Evolutionary conservation across 2,329 filamentous ascomycete species (phyloP).

Genomic region (Plenodomus lindquistii): DNA sequence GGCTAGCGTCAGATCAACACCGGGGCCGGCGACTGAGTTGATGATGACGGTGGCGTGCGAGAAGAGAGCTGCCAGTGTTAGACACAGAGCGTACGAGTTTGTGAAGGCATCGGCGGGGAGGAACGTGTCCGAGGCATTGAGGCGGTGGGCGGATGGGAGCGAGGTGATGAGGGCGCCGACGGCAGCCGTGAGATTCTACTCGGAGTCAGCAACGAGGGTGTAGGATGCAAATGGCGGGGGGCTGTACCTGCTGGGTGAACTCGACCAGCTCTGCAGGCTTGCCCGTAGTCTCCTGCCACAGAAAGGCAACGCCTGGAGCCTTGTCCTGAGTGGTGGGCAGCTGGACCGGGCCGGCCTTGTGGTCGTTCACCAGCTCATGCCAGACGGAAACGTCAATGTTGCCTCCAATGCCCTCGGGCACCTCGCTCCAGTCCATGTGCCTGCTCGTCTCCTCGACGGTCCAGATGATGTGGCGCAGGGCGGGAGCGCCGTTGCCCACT

Average conservation of each 20-base stretch:
- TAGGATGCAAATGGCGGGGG: fast-evolving
- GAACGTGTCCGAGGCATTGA: constrained; percentile 77
- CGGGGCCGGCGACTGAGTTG: constrained; percentile 80
- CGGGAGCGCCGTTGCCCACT: constrained; percentile 69
- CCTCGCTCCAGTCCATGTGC: constrained; percentile 94
- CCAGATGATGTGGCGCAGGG: constrained; percentile 80
- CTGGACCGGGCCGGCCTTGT: constrained; percentile 57
- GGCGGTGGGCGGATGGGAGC: constrained; percentile 73
- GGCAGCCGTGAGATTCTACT: constrained; percentile 89
- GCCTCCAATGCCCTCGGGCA: constrained; percentile 75
- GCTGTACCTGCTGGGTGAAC: constrained; percentile 69
- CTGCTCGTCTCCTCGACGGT: constrained; percentile 88
- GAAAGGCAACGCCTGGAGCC: constrained; percentile 60
- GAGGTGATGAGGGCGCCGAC: constrained; percentile 77
- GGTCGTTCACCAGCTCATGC: constrained; percentile 82
- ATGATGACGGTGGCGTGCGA: constrained; percentile 83
- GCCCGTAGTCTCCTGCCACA: constrained; percentile 64
- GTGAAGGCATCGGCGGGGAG: constrained; percentile 82
- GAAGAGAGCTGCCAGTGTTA: constrained; percentile 82
- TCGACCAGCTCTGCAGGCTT: constrained; percentile 68
- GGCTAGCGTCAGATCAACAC: constrained; percentile 72
- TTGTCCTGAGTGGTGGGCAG: constrained; percentile 65
- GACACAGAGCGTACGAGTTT: constrained; percentile 75
- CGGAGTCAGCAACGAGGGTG: constrained; percentile 11
- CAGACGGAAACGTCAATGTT: constrained; percentile 84